These are phyloP conservation scores for Iberis pinnata DNA, from an alignment of 345 rosid species.

Conservation along the genomic window DNA sequence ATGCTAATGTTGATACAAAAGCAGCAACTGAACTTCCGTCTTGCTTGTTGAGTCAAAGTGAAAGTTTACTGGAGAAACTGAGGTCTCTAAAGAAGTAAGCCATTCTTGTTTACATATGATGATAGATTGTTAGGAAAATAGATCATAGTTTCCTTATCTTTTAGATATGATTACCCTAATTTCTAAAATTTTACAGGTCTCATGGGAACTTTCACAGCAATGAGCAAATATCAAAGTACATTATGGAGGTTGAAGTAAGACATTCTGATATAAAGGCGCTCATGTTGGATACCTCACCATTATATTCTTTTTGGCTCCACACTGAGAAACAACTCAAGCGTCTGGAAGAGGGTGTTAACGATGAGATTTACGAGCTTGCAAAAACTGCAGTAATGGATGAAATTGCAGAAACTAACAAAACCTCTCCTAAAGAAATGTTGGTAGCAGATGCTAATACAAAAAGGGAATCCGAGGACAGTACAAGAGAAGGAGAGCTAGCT, in stretches of 20 bases:
- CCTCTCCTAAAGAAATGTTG: conserved; percentile 31
- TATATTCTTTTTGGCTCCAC: conserved; percentile 79
- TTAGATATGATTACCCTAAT: conserved; percentile 14
- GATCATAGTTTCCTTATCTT: background rate
- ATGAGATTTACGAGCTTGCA: conserved; percentile 60
- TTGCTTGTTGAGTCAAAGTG: conserved; percentile 47
- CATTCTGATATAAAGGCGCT: conserved; percentile 76
- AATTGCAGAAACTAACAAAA: conserved; percentile 29
- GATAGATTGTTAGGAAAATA: conserved; percentile 13
- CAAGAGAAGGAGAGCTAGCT: conserved; percentile 18
- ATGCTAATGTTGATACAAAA: conserved; percentile 28
- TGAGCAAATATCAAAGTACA: conserved; percentile 50
- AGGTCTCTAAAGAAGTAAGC: conserved; percentile 64
- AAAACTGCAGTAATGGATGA: conserved; percentile 53
- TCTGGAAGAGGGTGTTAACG: conserved; percentile 55
- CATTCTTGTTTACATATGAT: conserved; percentile 8
- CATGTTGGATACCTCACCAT: conserved; percentile 38
- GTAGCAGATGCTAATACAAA: conserved; percentile 21
- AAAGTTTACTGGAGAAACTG: conserved; percentile 64
- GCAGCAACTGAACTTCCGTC: conserved; percentile 36
- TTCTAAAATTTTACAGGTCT: conserved; percentile 41
- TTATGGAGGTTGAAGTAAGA: conserved; percentile 68
- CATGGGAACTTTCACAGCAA: conserved; percentile 37
- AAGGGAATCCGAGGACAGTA: conserved; percentile 35
- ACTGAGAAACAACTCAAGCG: conserved; percentile 64